phyloP scores from a whole-genome alignment of 1,284 basidiomycete genomes.

The Cerrena zonata region DNA sequence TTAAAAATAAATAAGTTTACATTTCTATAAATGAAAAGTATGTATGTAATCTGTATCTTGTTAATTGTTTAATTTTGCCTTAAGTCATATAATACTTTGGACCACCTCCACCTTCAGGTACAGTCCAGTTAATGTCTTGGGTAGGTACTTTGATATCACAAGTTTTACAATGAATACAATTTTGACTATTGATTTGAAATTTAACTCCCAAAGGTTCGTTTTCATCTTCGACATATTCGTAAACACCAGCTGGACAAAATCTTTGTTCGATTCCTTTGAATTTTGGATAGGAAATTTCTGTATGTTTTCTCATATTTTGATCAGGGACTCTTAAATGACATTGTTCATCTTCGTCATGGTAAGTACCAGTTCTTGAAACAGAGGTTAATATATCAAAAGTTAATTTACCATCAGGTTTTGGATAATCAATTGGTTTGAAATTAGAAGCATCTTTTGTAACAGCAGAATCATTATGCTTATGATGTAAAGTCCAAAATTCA shows the following conservation, averaged over 20 bases:
- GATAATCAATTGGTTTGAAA: no score
- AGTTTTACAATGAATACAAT: constrained; percentile 89
- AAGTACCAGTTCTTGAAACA: no score
- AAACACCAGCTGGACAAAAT: constrained; percentile 93
- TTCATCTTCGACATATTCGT: constrained; percentile 86
- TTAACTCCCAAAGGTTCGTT: constrained; percentile 16
- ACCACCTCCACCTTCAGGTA: constrained; percentile 89
- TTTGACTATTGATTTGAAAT: constrained; percentile 35
- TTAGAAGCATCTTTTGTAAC: no score
- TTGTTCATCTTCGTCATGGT: no score
- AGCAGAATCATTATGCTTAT: no score
- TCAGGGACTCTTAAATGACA: no score
- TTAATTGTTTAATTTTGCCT: neutral
- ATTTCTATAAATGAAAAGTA: no score
- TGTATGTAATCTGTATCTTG: no score
- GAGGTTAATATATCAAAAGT: no score
- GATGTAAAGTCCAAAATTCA: no score
- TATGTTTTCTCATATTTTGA: constrained; percentile 75
- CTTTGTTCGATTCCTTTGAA: constrained; percentile 84
- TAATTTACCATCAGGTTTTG: no score
- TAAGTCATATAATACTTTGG: constrained; percentile 79
- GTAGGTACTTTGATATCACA: constrained; percentile 91
- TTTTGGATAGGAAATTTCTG: constrained; percentile 69
- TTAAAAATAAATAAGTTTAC: no score
- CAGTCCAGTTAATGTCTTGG: constrained; percentile 91